phyloP scores from a whole-genome alignment of 495 filamentous ascomycete genomes.

The Cercophora sp. region DNA sequence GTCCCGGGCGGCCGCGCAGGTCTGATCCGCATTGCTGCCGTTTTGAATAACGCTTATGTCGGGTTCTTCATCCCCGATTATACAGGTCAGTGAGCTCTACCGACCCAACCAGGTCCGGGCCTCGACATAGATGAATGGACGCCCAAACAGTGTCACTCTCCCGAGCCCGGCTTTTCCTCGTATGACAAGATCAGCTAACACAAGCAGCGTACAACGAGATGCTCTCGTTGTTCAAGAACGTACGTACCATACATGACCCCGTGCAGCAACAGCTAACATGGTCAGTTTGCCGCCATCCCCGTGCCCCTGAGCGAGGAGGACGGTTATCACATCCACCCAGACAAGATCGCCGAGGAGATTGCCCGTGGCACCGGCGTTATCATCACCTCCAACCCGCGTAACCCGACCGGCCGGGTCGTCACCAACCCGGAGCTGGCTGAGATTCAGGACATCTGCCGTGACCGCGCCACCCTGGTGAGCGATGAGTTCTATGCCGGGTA shows the following conservation, averaged over 20 bases:
- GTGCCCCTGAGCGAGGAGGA: conserved; percentile 79
- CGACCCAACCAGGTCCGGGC: no score
- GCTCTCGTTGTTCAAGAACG: conserved; percentile 85
- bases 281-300: conserved; percentile 81
- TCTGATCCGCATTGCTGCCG: conserved; percentile 89
- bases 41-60: conserved; percentile 86
- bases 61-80: conserved; percentile 80
- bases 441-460: conserved; percentile 89
- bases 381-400: conserved; percentile 92
- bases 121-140: no score
- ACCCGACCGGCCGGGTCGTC: conserved; percentile 88
- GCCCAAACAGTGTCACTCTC: no score
- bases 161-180: neutral
- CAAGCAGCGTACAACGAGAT: conserved; percentile 85
- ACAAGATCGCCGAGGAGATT: conserved; percentile 89
- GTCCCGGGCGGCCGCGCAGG: conserved; percentile 92
- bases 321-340: conserved; percentile 83
- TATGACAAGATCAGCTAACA: no score
- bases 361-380: conserved; percentile 83
- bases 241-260: conserved; percentile 31
- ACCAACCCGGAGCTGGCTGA: conserved; percentile 73
- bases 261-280: neutral
- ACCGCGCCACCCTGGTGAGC: conserved; percentile 84
- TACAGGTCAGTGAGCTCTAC: no score
- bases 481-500: conserved; percentile 97